These are phyloP conservation scores for Diutina neorugosa DNA, from an alignment of 1,139 yeast species.

Conservation along the genomic window DNA sequence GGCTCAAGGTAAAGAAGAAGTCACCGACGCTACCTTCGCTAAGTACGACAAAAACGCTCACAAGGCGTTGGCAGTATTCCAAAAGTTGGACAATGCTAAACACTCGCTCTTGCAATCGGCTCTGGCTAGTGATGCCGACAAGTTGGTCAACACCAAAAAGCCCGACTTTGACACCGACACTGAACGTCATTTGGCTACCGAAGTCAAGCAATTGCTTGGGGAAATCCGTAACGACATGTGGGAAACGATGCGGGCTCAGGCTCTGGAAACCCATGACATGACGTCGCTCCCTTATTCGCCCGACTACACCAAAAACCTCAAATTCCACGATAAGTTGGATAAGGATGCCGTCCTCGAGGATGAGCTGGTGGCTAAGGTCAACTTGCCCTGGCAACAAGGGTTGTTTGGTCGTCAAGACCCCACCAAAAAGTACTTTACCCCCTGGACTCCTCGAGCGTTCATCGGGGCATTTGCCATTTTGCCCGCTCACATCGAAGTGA, in stretches of 20 bases:
- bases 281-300: conserved; percentile 35
- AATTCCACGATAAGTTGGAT: conserved; percentile 34
- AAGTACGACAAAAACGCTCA: not conserved
- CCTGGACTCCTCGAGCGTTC: conserved; percentile 93
- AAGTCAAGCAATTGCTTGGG: conserved; percentile 41
- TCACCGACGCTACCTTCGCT: conserved; percentile 6
- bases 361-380: conserved; percentile 35
- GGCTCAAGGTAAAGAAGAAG: conserved; percentile 14
- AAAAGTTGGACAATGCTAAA: not conserved
- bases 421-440: conserved; percentile 77
- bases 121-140: not conserved
- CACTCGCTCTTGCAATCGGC: not conserved
- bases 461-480: conserved; percentile 84
- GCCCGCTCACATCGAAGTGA: conserved; percentile 85
- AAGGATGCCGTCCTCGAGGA: conserved; percentile 41
- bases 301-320: conserved; percentile 44
- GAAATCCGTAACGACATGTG: conserved; percentile 41
- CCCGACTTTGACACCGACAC: conserved; percentile 22
- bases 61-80: not conserved
- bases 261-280: conserved; percentile 14
- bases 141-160: conserved; percentile 19
- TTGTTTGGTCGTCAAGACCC: conserved; percentile 74
- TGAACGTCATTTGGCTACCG: conserved; percentile 29
- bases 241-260: conserved; percentile 35
- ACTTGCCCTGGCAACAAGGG: conserved; percentile 65